Percentiles rank a stretch among this genome's conserved stretches.
Conservation (phyloP, 2,329 filamentous ascomycete species). For the Trichoderma gracile region DNA sequence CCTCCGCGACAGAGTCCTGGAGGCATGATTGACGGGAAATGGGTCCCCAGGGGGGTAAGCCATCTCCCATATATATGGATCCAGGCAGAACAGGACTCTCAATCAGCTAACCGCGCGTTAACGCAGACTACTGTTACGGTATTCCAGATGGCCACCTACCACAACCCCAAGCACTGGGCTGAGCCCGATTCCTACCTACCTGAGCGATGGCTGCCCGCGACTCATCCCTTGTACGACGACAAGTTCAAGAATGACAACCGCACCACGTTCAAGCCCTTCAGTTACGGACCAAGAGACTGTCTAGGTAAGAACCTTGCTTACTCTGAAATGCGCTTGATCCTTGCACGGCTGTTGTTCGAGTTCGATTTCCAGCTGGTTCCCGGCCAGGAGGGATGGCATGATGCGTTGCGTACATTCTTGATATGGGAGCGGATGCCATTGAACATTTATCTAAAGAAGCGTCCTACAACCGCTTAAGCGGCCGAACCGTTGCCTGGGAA, state of each 20-base stretch:
- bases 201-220: constrained; percentile 45
- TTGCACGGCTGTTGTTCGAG: constrained; percentile 47
- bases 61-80: constrained; percentile 36
- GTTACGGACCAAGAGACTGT: constrained; percentile 43
- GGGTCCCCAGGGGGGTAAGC: constrained; percentile 41
- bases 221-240: constrained; percentile 37
- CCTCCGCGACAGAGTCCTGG: constrained; percentile 37
- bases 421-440: constrained; percentile 31
- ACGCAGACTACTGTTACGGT: constrained; percentile 45
- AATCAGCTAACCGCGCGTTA: not conserved
- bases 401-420: constrained; percentile 28
- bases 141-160: constrained; percentile 48
- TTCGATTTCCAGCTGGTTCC: constrained; percentile 46
- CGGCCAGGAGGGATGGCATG: constrained; percentile 30
- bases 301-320: constrained; percentile 47
- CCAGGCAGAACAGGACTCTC: too few species aligned
- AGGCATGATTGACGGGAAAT: constrained; percentile 37
- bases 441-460: constrained; percentile 11
- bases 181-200: constrained; percentile 49
- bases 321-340: constrained; percentile 50
- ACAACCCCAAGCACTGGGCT: constrained; percentile 46
- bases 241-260: constrained; percentile 45
- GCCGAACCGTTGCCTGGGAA: too few species aligned
- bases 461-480: not conserved
- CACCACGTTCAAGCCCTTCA: constrained; percentile 42